Evolutionary conservation across 306 rosid genomes (phyloP).

Genomic region (Leucaena leucocephala): DNA sequence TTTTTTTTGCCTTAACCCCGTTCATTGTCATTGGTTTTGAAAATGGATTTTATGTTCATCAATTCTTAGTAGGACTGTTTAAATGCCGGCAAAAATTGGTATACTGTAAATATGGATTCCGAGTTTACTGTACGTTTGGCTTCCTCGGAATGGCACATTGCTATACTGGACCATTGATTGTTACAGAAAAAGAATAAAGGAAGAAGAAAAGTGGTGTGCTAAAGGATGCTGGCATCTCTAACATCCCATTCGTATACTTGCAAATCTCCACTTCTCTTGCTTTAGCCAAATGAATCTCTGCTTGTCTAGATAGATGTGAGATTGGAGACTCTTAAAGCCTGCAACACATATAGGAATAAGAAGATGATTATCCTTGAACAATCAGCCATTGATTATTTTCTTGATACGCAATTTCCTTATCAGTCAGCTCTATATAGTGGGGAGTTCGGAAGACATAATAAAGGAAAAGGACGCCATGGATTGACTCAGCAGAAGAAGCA

Average conservation of each 20-base stretch:
- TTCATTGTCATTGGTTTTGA: not conserved
- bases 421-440: conserved; percentile 67
- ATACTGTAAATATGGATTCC: not conserved
- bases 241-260: not conserved
- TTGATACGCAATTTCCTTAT: conserved; percentile 21
- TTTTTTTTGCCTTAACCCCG: not conserved
- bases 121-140: not conserved
- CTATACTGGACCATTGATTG: not conserved
- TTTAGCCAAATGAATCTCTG: not conserved
- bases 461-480: conserved; percentile 63
- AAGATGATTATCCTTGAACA: not conserved
- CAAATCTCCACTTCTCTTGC: not conserved
- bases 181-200: not conserved
- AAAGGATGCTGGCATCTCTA: not conserved
- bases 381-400: conserved; percentile 5
- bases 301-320: not conserved
- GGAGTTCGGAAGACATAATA: conserved; percentile 60
- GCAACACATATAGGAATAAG: not conserved
- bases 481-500: conserved; percentile 72
- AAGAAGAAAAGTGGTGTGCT: not conserved
- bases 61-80: not conserved
- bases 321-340: not conserved
- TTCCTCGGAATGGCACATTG: not conserved
- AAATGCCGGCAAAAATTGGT: not conserved
- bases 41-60: not conserved